Conservation (phyloP, 2,329 filamentous ascomycete species). For the Colletotrichum paranaense region DNA sequence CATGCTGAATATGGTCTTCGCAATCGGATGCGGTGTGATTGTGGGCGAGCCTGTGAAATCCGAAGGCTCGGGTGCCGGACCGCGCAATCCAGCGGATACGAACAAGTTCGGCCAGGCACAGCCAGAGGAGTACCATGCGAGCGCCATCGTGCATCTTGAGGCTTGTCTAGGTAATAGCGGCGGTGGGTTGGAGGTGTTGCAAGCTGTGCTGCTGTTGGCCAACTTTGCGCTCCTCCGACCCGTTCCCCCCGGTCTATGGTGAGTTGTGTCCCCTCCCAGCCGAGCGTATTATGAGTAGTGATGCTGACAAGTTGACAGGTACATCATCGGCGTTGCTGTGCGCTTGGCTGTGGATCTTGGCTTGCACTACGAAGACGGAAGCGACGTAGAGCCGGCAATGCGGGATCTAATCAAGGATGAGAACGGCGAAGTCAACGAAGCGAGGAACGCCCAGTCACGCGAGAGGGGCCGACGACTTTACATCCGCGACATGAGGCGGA, state of each 20-base stretch:
- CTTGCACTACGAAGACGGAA: constrained; percentile 91
- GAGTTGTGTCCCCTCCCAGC: constrained; percentile 38
- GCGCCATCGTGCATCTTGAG: constrained; percentile 91
- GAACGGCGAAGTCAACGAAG: constrained; percentile 39
- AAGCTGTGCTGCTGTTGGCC: constrained; percentile 90
- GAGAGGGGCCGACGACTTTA: constrained; percentile 80
- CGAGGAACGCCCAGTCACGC: constrained; percentile 42
- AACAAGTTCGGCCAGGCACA: constrained; percentile 67
- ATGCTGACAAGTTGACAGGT: constrained; percentile 55
- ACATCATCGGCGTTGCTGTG: constrained; percentile 94
- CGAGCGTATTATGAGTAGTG: background rate
- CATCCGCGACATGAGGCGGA: constrained; percentile 84
- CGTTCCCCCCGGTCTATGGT: constrained; percentile 92
- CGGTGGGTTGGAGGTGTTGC: constrained; percentile 91
- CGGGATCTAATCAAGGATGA: constrained; percentile 45
- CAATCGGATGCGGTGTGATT: constrained; percentile 94
- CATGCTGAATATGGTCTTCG: constrained; percentile 96
- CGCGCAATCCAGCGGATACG: constrained; percentile 40
- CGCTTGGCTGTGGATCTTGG: constrained; percentile 91
- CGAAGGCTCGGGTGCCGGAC: constrained; percentile 49
- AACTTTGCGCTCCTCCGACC: constrained; percentile 92
- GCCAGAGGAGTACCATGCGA: constrained; percentile 96
- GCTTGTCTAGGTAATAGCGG: constrained; percentile 85
- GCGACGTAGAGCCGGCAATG: constrained; percentile 69
- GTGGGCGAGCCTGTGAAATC: constrained; percentile 72